A percentile compares a stretch with the other conserved stretches of the same genome.
Evolutionary conservation across 2,329 filamentous ascomycete genomes (phyloP).

Genomic region (Trichocomaceae sp.): DNA sequence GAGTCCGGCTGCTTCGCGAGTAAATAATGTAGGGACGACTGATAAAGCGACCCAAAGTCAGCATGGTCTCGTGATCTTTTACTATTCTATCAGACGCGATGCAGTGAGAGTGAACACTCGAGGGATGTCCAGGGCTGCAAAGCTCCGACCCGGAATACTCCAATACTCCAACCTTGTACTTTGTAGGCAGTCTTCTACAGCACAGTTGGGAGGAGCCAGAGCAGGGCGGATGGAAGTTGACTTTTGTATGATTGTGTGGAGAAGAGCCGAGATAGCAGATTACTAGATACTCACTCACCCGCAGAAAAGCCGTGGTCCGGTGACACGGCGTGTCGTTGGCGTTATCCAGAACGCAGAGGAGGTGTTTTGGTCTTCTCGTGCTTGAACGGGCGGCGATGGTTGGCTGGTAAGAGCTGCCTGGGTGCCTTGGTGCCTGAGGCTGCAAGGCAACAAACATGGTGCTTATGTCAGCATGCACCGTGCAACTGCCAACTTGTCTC

Average conservation of each 20-base stretch:
- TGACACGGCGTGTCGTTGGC: conserved; percentile 3
- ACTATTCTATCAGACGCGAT: background rate
- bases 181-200: background rate
- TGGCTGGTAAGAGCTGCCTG: conserved; percentile 3
- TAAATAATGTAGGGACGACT: conserved; percentile 30
- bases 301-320: background rate
- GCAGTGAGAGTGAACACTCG: background rate
- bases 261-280: background rate
- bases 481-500: too few species aligned
- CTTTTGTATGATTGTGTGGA: background rate
- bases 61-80: conserved; percentile 24
- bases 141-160: too few species aligned
- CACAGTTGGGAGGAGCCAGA: background rate
- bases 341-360: conserved; percentile 1
- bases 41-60: conserved; percentile 33
- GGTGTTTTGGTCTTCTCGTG: conserved; percentile 9
- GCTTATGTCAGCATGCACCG: background rate
- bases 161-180: too few species aligned
- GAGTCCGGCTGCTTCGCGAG: conserved; percentile 28
- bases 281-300: background rate
- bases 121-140: background rate
- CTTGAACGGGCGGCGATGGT: conserved; percentile 6
- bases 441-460: background rate
- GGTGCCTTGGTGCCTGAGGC: background rate
- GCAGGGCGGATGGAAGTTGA: too few species aligned